Percentiles rank a stretch among this genome's conserved stretches.
Conservation (phyloP, 352 stramenopile genomes). For the Pythium chondricola region DNA sequence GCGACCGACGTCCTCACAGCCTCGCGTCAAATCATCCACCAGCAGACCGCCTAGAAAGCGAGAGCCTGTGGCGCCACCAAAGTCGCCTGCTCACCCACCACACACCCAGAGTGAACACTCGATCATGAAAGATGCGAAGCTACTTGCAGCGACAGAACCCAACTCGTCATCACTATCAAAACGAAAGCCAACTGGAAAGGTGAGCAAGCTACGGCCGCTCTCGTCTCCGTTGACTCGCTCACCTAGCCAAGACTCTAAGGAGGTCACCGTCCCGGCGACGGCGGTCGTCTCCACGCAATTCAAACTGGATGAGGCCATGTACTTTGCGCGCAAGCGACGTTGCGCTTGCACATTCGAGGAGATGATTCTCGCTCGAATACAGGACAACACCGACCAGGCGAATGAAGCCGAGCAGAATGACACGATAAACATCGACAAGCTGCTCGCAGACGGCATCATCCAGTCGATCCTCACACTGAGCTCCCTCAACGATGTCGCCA, state of each 20-base stretch:
- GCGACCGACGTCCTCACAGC: constrained; percentile 15
- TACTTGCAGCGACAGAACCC: background rate
- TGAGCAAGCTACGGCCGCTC: constrained; percentile 1
- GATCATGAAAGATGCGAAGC: background rate
- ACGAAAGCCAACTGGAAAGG: background rate
- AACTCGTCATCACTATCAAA: background rate
- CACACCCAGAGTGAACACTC: no score
- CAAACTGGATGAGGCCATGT: constrained; percentile 22
- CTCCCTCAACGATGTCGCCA: constrained; percentile 35
- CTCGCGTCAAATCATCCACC: background rate
- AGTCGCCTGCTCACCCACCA: no score
- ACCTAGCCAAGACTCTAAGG: background rate
- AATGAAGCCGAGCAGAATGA: background rate
- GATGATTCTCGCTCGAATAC: constrained; percentile 49
- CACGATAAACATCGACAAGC: constrained; percentile 22
- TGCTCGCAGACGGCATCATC: constrained; percentile 66
- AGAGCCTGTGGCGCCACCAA: no score
- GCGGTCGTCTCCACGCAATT: no score
- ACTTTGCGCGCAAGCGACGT: constrained; percentile 48
- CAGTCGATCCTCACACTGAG: constrained; percentile 46
- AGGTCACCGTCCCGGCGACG: constrained; percentile 3
- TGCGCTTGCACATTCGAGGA: constrained; percentile 75
- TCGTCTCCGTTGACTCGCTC: background rate
- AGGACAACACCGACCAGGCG: background rate
- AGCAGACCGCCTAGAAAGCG: background rate